Evolutionary conservation across 78 protist species (phyloP), one percentile per base, ranked within the genome.

Genomic region (Polysphondylium violaceum): DNA sequence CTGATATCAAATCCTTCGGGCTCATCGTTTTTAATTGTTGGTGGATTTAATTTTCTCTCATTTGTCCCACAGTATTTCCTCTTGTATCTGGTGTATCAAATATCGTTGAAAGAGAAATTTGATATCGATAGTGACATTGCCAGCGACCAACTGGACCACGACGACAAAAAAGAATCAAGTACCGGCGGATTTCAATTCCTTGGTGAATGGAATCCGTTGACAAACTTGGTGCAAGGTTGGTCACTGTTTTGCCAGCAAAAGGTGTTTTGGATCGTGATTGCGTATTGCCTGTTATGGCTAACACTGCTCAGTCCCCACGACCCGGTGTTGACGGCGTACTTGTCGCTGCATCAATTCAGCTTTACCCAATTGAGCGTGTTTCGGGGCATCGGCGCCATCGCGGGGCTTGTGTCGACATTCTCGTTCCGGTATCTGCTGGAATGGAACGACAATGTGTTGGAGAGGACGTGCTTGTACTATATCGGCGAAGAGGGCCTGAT

Each of bases 171-270:
- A 23, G 61, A 56, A 56, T 4, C 9, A 17, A 17, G 4, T 12
- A 8, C 4, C 61, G 14, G 38, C 43, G 19, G 1, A 35, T 33
- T 23, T n/a, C 3, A 19, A 67, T 40, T 76, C 25, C n/a, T 59
- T 31, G 64, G 71, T 40, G 55, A 47, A 29, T 81, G 68, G 65
- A 81, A 81, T 53, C 89, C 89, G 38, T 27, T 81, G 6, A 81
- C 77, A 36, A 81, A 81, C 56, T n/a, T 81, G 4, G 47, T 81
- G 25, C 51, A 38, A 40, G 89, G 89, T 12, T 81, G 89, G 89
- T 51, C 12, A 6, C 12, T 68, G 23, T 81, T 81, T n/a, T 9
- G n/a, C 8, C 16, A 53, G 38, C 89, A 81, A 35, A 36, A 25
- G 5, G 77, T 67, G 5, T 67, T 50, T n/a, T 16, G 50, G 1